Percentiles rank a stretch among this genome's conserved stretches.
phyloP scores from a whole-genome alignment of 2,329 filamentous ascomycete species.

The Phaeosphaeria sp. region DNA sequence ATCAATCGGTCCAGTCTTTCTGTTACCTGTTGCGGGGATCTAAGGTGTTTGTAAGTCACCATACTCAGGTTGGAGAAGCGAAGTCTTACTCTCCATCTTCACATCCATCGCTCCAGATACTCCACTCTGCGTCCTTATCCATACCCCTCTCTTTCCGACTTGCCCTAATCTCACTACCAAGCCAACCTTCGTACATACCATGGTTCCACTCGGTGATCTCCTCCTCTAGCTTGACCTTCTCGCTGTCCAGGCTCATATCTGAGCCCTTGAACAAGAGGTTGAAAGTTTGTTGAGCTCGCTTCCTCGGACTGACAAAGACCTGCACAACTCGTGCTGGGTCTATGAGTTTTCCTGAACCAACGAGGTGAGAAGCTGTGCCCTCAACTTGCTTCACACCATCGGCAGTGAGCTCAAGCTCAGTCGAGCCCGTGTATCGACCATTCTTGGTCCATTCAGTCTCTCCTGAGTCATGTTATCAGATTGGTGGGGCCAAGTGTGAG shows the following conservation, averaged over 20 bases:
- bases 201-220: slow-evolving; percentile 88
- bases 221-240: slow-evolving; percentile 69
- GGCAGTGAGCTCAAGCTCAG: slow-evolving; percentile 63
- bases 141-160: slow-evolving; percentile 65
- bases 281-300: slow-evolving; percentile 58
- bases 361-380: slow-evolving; percentile 51
- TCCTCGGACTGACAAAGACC: slow-evolving; percentile 60
- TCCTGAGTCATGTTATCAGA: slow-evolving; percentile 29
- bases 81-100: slow-evolving; percentile 73
- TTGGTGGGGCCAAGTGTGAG: not conserved
- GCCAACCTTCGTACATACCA: slow-evolving; percentile 84
- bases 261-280: slow-evolving; percentile 49
- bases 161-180: slow-evolving; percentile 69
- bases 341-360: slow-evolving; percentile 60
- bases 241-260: slow-evolving; percentile 2
- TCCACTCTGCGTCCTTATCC: slow-evolving; percentile 66
- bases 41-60: not conserved
- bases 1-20: slow-evolving; percentile 76
- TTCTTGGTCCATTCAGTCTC: slow-evolving; percentile 58
- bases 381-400: slow-evolving; percentile 50
- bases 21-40: slow-evolving; percentile 72
- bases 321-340: slow-evolving; percentile 57
- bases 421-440: slow-evolving; percentile 53
- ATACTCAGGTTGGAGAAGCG: not conserved
- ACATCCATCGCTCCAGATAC: slow-evolving; percentile 91